Percentiles rank a stretch among this genome's conserved stretches.
Conservation (phyloP, 2,329 filamentous ascomycete genomes). For the Beauveria caledonica region DNA sequence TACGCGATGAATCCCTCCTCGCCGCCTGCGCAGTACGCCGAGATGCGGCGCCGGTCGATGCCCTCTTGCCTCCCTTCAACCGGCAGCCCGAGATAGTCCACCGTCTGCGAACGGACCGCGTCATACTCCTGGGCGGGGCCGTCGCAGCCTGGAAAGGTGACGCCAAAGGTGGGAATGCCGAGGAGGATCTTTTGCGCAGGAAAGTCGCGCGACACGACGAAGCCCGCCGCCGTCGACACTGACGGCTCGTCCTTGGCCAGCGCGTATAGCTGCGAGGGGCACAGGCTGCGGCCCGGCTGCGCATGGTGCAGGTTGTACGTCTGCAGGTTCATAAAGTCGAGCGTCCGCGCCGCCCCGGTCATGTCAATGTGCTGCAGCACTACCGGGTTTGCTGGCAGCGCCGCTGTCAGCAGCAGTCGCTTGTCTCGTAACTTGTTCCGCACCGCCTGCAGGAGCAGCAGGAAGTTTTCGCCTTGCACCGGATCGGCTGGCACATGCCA, state of each 20-base stretch:
- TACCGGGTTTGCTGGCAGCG: conserved; percentile 59
- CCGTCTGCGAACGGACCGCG: conserved; percentile 53
- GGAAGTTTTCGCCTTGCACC: conserved; percentile 61
- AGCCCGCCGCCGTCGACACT: conserved; percentile 57
- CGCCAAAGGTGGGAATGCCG: conserved; percentile 67
- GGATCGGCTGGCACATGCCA: conserved; percentile 68
- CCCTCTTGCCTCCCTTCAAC: conserved; percentile 52
- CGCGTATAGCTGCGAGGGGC: conserved; percentile 68
- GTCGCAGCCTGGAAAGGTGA: conserved; percentile 60
- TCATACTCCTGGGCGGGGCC: conserved; percentile 56
- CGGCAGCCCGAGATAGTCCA: conserved; percentile 67
- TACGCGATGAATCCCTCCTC: conserved; percentile 75
- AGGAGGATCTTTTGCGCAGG: conserved; percentile 64
- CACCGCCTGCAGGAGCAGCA: conserved; percentile 57
- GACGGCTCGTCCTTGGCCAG: conserved; percentile 54
- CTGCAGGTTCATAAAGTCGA: conserved; percentile 73
- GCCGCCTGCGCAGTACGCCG: conserved; percentile 63
- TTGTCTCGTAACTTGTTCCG: conserved; percentile 61
- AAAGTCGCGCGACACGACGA: conserved; percentile 58
- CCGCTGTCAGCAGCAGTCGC: conserved; percentile 61
- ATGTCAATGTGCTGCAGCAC: conserved; percentile 64
- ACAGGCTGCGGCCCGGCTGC: conserved; percentile 60
- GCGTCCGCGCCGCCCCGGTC: conserved; percentile 49
- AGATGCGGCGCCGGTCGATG: conserved; percentile 58
- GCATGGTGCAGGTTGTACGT: conserved; percentile 71